phyloP scores from a whole-genome alignment of 202 grass and related monocot genomes.

The Setaria viridis region DNA sequence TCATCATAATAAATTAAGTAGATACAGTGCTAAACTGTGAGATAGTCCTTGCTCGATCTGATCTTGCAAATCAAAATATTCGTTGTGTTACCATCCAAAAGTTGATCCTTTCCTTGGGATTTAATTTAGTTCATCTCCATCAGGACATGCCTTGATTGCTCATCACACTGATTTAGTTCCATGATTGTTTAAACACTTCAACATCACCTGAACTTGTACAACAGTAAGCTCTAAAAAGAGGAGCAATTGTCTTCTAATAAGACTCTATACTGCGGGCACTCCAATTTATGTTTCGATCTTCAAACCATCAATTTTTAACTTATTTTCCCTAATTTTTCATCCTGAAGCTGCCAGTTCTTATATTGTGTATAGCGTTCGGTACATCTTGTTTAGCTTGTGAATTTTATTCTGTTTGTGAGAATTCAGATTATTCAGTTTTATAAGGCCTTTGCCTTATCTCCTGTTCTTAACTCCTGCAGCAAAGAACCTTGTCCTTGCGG shows the following conservation, averaged over 20 bases:
- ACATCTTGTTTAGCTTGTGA: neutral
- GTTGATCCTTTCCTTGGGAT: neutral
- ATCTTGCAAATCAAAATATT: neutral
- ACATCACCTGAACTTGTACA: neutral
- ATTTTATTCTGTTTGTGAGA: neutral
- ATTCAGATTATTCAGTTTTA: neutral
- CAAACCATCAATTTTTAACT: neutral
- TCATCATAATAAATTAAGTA: neutral
- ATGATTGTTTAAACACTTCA: neutral
- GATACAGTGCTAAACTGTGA: neutral
- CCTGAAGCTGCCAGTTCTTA: neutral
- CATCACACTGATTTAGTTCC: neutral
- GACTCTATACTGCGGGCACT: neutral
- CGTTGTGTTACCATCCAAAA: neutral
- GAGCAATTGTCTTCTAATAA: neutral
- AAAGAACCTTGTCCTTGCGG: conserved; percentile 95
- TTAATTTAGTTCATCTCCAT: neutral
- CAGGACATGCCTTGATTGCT: neutral
- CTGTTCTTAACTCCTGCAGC: conserved; percentile 54
- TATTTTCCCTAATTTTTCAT: neutral
- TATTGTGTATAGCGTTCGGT: no score
- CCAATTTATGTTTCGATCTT: neutral
- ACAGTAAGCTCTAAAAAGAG: neutral
- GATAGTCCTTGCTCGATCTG: neutral
- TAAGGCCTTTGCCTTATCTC: neutral